Evolutionary conservation across 106 monocot genomes (phyloP), one percentile per base, ranked within the genome.

Genomic region (Vanilla planifolia): DNA sequence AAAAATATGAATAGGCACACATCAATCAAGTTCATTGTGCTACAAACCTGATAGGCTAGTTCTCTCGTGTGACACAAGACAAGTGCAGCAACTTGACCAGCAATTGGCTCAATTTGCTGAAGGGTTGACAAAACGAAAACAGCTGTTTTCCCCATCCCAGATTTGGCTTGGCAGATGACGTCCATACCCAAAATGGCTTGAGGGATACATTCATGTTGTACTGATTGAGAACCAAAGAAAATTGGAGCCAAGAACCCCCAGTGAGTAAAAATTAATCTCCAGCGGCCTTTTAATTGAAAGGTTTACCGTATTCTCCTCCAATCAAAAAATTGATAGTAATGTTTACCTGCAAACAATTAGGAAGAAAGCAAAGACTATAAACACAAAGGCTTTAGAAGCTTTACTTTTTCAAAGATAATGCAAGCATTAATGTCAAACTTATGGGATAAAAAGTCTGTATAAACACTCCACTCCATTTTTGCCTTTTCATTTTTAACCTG

Each of bases 101-200:
- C 65, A 76, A 92, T 79, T 47, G 92, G 91, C 33, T 99, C 92
- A 48, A 99, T 99, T 61, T 99, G 98, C 60, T 99, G 98, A 55
- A 99, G 84, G 37, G 82, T 76, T 33, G 98, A 92, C 3, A 99
- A 85, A 35, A 99, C 98, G 76, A 99, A 99, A 30, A 99, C 98
- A 68, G 92, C 98, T 37, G 98, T 99, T 61, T 99, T 99, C 10
- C 98, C 98, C 98, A 99, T 99, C 21, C 98, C 98, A 70, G 98
- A 99, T 52, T 99, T 99, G 24, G 98, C 98, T 88, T 99, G 98
- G 21, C 98, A 99, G 67, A 99, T 99, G 51, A 99, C 98, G 71
- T 99, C 98, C 98, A 99, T 99, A 45, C 98, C 98, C 67, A 99
- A 72, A 60, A 99, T 92, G 46, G 98, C 98, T 85, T 92, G 98